These are phyloP conservation scores for Scheffersomyces stambukii DNA, from an alignment of 1,139 yeast genomes.

Conservation along the genomic window DNA sequence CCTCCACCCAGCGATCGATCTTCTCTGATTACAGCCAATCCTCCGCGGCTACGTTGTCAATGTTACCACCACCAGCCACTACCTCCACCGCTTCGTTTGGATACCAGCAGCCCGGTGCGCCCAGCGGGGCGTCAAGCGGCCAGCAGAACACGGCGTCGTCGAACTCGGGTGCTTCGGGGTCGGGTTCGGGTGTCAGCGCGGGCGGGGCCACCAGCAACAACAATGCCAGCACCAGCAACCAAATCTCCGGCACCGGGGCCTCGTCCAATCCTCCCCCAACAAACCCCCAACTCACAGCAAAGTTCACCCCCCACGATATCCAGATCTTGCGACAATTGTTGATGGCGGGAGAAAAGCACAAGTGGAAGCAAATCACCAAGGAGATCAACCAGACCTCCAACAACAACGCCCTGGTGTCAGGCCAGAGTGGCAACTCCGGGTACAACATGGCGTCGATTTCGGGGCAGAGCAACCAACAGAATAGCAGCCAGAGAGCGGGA, in stretches of 20 bases:
- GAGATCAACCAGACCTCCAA: constrained; percentile 27
- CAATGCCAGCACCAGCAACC: neutral
- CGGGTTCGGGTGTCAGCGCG: too few relatives aligned
- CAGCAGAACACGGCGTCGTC: too few relatives aligned
- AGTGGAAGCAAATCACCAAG: constrained; percentile 46
- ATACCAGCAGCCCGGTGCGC: too few relatives aligned
- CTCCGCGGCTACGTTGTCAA: too few relatives aligned
- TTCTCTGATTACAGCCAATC: too few relatives aligned
- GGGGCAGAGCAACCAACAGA: neutral
- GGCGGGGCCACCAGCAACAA: constrained; percentile 1
- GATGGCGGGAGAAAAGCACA: constrained; percentile 40
- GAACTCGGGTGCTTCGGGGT: too few relatives aligned
- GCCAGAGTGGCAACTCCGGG: neutral
- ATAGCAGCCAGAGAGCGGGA: neutral
- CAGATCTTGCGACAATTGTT: constrained; percentile 37
- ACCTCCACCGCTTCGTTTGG: too few relatives aligned
- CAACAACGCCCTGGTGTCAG: constrained; percentile 13
- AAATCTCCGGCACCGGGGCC: constrained; percentile 9
- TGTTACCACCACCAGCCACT: too few relatives aligned
- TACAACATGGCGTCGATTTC: neutral
- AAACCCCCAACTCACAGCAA: constrained; percentile 13
- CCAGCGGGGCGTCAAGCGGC: too few relatives aligned
- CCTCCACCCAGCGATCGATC: neutral
- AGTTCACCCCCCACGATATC: constrained; percentile 35
- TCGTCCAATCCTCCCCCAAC: constrained; percentile 10